Conservation (phyloP, 2,329 filamentous ascomycete species). For the Colletotrichum tropicale region DNA sequence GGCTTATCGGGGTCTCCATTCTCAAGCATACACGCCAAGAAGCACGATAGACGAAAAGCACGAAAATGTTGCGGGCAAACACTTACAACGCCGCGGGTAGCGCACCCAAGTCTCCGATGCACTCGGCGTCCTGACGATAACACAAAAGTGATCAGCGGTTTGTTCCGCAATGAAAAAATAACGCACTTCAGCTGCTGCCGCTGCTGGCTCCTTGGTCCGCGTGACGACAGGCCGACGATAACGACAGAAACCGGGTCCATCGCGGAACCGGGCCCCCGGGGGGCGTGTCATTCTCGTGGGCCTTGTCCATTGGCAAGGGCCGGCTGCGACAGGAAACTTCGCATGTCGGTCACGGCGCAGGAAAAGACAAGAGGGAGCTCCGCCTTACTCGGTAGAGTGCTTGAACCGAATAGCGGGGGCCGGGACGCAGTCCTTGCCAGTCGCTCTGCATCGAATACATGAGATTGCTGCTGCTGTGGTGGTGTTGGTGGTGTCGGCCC, state of each 20-base stretch:
- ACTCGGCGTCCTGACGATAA: not conserved
- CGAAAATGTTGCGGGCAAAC: not conserved
- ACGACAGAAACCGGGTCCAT: not conserved
- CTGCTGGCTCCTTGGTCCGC: not conserved
- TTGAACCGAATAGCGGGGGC: conserved; percentile 3
- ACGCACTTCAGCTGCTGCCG: not conserved
- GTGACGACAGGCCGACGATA: not conserved
- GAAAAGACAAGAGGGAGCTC: not conserved
- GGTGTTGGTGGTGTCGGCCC: not conserved
- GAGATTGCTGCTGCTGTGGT: not conserved
- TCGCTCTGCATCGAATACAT: conserved; percentile 10
- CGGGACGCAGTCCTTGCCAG: not conserved
- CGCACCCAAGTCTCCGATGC: conserved; percentile 1
- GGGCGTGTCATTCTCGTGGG: not conserved
- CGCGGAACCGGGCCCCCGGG: not conserved
- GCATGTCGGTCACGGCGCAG: not conserved
- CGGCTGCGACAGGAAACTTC: not conserved
- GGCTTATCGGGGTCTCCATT: not conserved
- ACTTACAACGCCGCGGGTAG: conserved; percentile 13
- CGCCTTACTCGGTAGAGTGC: not conserved
- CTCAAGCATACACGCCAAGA: not conserved
- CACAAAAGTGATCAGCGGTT: not conserved
- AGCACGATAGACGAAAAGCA: not conserved
- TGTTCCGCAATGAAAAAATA: not conserved
- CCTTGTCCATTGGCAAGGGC: not conserved